Evolutionary conservation across 106 monocot species (phyloP).

Genomic region (Acorus gramineus): DNA sequence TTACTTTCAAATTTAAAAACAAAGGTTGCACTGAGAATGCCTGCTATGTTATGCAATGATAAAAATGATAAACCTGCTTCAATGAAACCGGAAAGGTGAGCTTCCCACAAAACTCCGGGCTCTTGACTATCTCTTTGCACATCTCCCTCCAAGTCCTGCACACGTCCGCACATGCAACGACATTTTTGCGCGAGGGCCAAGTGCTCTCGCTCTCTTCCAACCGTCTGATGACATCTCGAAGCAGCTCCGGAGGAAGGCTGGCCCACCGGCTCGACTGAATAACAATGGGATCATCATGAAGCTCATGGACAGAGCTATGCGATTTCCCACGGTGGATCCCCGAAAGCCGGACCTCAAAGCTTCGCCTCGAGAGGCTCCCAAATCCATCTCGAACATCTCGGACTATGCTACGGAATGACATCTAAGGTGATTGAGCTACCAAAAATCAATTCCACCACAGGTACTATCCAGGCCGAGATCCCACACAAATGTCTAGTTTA

Average conservation of each 20-base stretch:
- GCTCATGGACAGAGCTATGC: conserved; percentile 20
- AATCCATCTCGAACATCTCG: conserved; percentile 42
- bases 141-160: conserved; percentile 44
- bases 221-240: conserved; percentile 37
- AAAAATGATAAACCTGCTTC: conserved; percentile 23
- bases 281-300: conserved; percentile 5
- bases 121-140: conserved; percentile 41
- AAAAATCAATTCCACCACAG: too few relatives aligned
- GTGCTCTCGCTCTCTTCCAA: conserved; percentile 31
- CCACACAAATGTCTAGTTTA: too few relatives aligned
- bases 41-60: too few relatives aligned
- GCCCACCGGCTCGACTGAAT: conserved; percentile 36
- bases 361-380: conserved; percentile 36
- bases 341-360: conserved; percentile 40
- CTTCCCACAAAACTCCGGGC: conserved; percentile 41
- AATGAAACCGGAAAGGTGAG: conserved; percentile 43
- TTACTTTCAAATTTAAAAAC: too few relatives aligned
- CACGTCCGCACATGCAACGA: conserved; percentile 38
- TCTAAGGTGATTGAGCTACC: conserved; percentile 3
- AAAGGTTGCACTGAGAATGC: too few relatives aligned
- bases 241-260: conserved; percentile 36
- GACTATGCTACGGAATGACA: conserved; percentile 41
- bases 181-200: conserved; percentile 35
- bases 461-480: too few relatives aligned
- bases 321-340: conserved; percentile 22